Evolutionary conservation across 441 rosid species (phyloP).

Genomic region (Viola pubescens): DNA sequence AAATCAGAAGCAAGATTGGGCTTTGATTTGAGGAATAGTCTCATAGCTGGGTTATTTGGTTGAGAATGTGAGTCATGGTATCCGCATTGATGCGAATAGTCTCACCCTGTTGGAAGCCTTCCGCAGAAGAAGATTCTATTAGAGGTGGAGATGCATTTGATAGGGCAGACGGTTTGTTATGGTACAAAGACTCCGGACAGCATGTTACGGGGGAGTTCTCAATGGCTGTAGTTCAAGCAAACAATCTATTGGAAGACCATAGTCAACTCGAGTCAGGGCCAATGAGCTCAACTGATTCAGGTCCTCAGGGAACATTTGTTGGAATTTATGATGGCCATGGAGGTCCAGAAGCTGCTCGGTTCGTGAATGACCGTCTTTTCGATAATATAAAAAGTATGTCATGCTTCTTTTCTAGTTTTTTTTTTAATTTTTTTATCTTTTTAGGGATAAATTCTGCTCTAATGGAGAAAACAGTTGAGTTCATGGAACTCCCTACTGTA

Average conservation of each 20-base stretch:
- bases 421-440: constrained; percentile 1
- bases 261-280: constrained; percentile 93
- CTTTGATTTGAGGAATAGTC: constrained; percentile 38
- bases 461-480: background rate
- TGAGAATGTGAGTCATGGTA: constrained; percentile 73
- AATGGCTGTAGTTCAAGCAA: constrained; percentile 94
- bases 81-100: constrained; percentile 65
- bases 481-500: background rate
- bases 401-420: constrained; percentile 6
- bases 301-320: constrained; percentile 83
- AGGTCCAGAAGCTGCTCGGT: constrained; percentile 79
- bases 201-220: constrained; percentile 76
- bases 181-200: constrained; percentile 74
- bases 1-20: constrained; percentile 29
- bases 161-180: constrained; percentile 61
- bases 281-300: constrained; percentile 52
- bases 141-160: constrained; percentile 44
- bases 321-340: constrained; percentile 99
- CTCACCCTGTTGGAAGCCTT: constrained; percentile 85
- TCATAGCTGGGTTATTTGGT: constrained; percentile 64
- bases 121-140: constrained; percentile 49
- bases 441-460: too few relatives aligned
- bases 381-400: constrained; percentile 56
- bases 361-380: constrained; percentile 63
- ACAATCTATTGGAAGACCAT: constrained; percentile 61